Evolutionary conservation across 2,329 filamentous ascomycete species (phyloP), one percentile per base, ranked within the genome.

Genomic region (Xylariaceae sp.): DNA sequence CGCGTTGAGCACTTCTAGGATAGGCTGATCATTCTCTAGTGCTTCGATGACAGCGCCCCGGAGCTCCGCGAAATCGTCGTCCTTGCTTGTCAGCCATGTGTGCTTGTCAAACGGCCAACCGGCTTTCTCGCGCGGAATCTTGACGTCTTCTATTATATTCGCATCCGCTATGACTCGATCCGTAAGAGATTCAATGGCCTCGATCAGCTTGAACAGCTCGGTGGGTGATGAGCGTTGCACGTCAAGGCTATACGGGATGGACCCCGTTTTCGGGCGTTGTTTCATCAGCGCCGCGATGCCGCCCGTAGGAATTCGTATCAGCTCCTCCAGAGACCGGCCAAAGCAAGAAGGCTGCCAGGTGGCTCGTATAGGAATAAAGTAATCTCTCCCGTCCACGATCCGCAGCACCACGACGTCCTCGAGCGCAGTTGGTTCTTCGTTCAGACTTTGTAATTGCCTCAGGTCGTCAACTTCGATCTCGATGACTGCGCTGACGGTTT

Each of bases 321-420:
- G 79, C 65, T 95, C 92, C 56, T 92, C 87, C n/a, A 99, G 80
- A 0, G 88, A 92, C 36, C 89, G 84, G 0, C 89, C 89, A 46
- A 97, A 88, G 63, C 85, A 88, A 0, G 89, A 90, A 8, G 88
- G 87, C 3, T 86, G 74, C 92, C 94, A 99, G 1, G 73, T 75
- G 0, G 82, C 94, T 21, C 81, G 84, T 0, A 96, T 77, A 0
- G 91, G 87, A 37, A 99, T 83, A 67, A 99, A 99, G 67, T 97
- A 88, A 64, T 99, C 94, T 45, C 91, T 81, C 0, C 95, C 95
- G 49, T 87, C 83, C 10, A 84, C 79, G 5, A 99, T 88, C 0
- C 91, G 85, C 8, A 99, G 77, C 1, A 99, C 86, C 7, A 99
- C 76, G 2, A 99, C 85, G 60, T 97, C 91, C 58, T 97, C 92